phyloP scores from a whole-genome alignment of 164 flowering plant genomes.

The Houttuynia cordata region DNA sequence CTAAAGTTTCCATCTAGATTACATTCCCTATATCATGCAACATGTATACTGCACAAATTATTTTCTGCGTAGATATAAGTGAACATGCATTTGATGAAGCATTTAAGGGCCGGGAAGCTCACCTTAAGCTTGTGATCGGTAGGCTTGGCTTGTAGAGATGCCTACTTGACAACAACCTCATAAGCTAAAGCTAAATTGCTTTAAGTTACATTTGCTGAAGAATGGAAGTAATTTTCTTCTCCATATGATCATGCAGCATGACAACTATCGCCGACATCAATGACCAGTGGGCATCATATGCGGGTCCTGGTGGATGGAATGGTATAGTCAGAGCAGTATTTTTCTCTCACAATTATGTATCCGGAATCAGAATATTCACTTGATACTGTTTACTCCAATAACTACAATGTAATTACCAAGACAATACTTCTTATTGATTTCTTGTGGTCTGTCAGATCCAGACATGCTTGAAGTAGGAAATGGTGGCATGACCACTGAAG shows the following conservation, averaged over 20 bases:
- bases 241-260: conserved; percentile 27
- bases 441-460: conserved; percentile 35
- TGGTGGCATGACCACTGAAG: conserved; percentile 71
- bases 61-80: no score
- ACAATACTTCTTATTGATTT: conserved; percentile 6
- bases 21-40: no score
- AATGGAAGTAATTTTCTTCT: neutral
- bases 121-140: no score
- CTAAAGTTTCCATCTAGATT: no score
- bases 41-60: no score
- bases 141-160: no score
- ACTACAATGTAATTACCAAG: no score
- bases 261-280: conserved; percentile 46
- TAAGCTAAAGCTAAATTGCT: neutral
- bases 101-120: no score
- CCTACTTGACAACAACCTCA: no score
- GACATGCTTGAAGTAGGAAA: conserved; percentile 92
- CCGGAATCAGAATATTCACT: no score
- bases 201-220: neutral
- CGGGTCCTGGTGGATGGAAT: conserved; percentile 79
- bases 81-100: no score
- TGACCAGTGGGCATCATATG: conserved; percentile 62
- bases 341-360: neutral
- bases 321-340: conserved; percentile 21
- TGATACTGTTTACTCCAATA: no score